Evolutionary conservation across 2,329 filamentous ascomycete species (phyloP), one percentile per base, ranked within the genome.

Genomic region (Drechslerella coelobrocha): DNA sequence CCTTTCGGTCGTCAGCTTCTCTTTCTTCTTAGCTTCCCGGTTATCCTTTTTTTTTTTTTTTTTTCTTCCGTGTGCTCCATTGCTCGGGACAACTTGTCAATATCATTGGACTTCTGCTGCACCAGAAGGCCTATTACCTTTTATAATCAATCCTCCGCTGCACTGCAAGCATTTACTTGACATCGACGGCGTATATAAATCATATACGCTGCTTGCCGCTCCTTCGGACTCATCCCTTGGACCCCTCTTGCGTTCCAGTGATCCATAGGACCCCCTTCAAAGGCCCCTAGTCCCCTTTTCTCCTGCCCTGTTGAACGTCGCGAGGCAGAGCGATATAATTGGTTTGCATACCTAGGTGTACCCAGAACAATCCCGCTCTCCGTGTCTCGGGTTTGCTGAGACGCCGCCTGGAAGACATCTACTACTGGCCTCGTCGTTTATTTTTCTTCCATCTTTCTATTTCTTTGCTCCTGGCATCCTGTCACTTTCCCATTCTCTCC

Each of bases 51-150:
- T 48, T 41, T 57, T 41, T 21, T 17, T 4, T 45, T 29, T 56
- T 34, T 39, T 57, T 41, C 50, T 52, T 23, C 26, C 27, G 29
- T 34, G 39, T 23, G 31, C 48, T 43, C 52, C 57, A 50, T 62
- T 54, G 66, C 66, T 71, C 59, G 59, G 66, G 66, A 71, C 66
- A 71, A 71, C 47, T 71, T 71, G 66, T 71, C 59, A 62, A 62
- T 63, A 71, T 62, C 59, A 54, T 62, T 56, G 57, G 39, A 50
- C 52, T 66, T 52, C 63, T 55, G 37, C 50, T 55, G 26, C 26
- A 14, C 21, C 10, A 7, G 14, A 51, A n/a, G 34, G 24, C 17
- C 56, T 31, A 10, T 51, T 47, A 7, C 24, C 52, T 45, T 56
- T 62, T 69, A 69, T 69, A 68, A 68, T 68, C 52, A 53, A 37